A percentile compares a stretch with the other conserved stretches of the same genome.
phyloP scores from a whole-genome alignment of 305 asterid genomes.

The Plantago lanceolata region DNA sequence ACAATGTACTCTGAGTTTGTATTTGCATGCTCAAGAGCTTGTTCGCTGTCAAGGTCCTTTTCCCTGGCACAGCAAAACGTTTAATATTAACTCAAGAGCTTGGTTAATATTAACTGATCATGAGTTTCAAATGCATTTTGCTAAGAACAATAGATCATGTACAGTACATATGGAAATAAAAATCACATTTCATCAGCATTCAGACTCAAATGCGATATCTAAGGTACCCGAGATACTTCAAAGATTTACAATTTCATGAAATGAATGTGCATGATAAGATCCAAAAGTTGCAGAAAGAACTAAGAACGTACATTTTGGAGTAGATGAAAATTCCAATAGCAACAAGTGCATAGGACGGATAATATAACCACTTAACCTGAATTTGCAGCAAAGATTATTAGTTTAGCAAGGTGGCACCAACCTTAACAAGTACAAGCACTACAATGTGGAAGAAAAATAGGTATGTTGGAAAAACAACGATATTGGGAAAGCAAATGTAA shows the following conservation, averaged over 20 bases:
- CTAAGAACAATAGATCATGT: not conserved
- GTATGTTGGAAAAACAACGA: not conserved
- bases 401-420: not conserved
- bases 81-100: too few species aligned
- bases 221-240: not conserved
- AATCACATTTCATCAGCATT: too few species aligned
- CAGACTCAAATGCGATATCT: not conserved
- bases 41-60: not conserved
- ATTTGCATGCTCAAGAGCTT: not conserved
- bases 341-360: constrained; percentile 52
- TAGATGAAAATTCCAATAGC: constrained; percentile 53
- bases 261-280: not conserved
- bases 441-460: not conserved
- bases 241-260: not conserved
- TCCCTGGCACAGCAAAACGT: not conserved
- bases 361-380: constrained; percentile 75
- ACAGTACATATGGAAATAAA: too few species aligned
- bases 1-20: not conserved
- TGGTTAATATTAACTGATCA: too few species aligned
- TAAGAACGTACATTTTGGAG: constrained; percentile 42
- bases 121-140: too few species aligned
- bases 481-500: not conserved
- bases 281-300: not conserved
- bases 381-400: not conserved
- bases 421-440: not conserved